Evolutionary conservation across 2,329 filamentous ascomycete species (phyloP).

Genomic region (Allantophomopsis cytisporea): DNA sequence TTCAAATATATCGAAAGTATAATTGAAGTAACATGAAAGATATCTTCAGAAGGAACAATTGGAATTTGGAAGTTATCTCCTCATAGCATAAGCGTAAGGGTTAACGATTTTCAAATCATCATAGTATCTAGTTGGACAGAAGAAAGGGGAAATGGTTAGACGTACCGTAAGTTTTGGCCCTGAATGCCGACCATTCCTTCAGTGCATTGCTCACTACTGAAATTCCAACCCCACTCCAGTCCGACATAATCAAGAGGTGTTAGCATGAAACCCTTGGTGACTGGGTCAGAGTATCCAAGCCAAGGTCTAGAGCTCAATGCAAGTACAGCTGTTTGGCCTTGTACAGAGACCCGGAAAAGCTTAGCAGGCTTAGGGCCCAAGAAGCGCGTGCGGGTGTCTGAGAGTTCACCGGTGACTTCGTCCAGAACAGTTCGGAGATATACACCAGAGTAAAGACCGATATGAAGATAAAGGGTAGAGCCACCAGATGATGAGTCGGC

Average conservation of each 20-base stretch:
- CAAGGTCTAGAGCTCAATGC: conserved; percentile 90
- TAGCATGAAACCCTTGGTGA: conserved; percentile 79
- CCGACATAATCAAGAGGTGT: conserved; percentile 82
- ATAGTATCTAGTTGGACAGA: conserved; percentile 9
- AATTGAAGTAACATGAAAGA: conserved; percentile 5
- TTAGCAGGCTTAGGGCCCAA: conserved; percentile 82
- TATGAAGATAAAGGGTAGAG: conserved; percentile 84
- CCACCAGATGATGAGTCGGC: conserved; percentile 83
- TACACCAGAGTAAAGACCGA: conserved; percentile 88
- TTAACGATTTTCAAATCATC: conserved; percentile 30
- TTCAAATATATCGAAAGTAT: conserved; percentile 6
- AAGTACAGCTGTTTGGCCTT: conserved; percentile 72
- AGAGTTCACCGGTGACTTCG: conserved; percentile 88
- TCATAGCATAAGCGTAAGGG: conserved; percentile 22
- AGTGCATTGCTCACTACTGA: conserved; percentile 85
- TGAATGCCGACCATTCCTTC: conserved; percentile 93
- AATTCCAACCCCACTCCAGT: conserved; percentile 91
- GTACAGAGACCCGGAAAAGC: conserved; percentile 81
- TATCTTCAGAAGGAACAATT: conserved; percentile 95
- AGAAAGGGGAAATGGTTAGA: conserved; percentile 17
- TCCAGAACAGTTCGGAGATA: conserved; percentile 92
- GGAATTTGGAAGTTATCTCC: conserved; percentile 50
- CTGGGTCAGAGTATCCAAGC: conserved; percentile 84
- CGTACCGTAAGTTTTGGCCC: conserved; percentile 74
- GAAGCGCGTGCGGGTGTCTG: conserved; percentile 89